These are phyloP conservation scores for Cystobasidium ongulense DNA, from an alignment of 768 basidiomycete genomes.

Conservation along the genomic window DNA sequence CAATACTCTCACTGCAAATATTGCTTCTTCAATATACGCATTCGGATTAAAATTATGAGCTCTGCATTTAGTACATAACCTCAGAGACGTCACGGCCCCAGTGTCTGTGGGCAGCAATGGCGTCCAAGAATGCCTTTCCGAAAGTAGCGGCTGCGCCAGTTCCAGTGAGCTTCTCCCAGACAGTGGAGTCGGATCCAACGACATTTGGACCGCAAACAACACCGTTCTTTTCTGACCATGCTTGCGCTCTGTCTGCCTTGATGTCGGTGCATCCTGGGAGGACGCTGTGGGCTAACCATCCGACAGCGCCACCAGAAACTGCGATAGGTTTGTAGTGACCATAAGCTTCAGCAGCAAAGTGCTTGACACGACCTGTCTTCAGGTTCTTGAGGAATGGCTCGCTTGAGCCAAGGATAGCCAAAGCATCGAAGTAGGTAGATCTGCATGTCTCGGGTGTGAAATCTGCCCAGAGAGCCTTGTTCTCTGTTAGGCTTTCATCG, in stretches of 20 bases:
- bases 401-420: constrained; percentile 65
- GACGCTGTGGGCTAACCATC: constrained; percentile 45
- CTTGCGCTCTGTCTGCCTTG: constrained; percentile 39
- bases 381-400: constrained; percentile 55
- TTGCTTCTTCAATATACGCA: too few species aligned
- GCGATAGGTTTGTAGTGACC: constrained; percentile 78
- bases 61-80: constrained; percentile 1
- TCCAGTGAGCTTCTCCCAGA: constrained; percentile 36
- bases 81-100: constrained; percentile 28
- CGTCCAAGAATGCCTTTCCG: constrained; percentile 44
- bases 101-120: constrained; percentile 45
- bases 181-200: constrained; percentile 26
- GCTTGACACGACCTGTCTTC: constrained; percentile 62
- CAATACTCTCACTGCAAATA: too few species aligned
- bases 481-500: constrained; percentile 35
- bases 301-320: constrained; percentile 54
- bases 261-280: constrained; percentile 47
- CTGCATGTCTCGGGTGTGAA: constrained; percentile 69
- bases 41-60: too few species aligned
- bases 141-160: constrained; percentile 41
- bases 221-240: constrained; percentile 43
- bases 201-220: constrained; percentile 45
- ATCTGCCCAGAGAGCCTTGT: constrained; percentile 49
- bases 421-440: constrained; percentile 73
- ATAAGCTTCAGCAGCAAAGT: constrained; percentile 72